These are phyloP conservation scores for Leucosporidium creatinivorum DNA, from an alignment of 768 basidiomycete genomes.

Conservation along the genomic window DNA sequence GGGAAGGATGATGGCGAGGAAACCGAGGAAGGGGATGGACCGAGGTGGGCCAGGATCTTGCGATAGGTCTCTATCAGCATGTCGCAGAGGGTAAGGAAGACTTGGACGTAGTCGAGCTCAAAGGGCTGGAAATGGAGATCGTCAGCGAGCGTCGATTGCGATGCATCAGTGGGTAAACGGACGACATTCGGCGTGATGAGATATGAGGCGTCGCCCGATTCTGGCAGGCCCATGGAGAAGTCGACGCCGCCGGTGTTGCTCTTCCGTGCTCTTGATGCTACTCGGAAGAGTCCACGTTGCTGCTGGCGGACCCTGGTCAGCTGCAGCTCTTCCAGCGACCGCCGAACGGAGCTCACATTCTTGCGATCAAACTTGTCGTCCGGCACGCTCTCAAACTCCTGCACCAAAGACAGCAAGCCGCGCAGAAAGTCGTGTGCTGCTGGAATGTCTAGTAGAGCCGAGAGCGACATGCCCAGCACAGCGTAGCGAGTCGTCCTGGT, in stretches of 20 bases:
- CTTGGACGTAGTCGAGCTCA: slow-evolving; percentile 79
- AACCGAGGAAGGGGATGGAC: slow-evolving; percentile 36
- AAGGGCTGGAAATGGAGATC: slow-evolving; percentile 59
- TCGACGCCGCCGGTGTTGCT: slow-evolving; percentile 1
- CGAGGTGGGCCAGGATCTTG: slow-evolving; percentile 73
- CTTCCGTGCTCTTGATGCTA: background rate
- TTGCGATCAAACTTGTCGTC: slow-evolving; percentile 33
- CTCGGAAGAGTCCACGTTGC: background rate
- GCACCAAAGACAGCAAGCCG: slow-evolving; percentile 48
- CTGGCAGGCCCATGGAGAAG: slow-evolving; percentile 16
- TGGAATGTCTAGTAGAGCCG: slow-evolving; percentile 69
- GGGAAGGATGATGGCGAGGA: slow-evolving; percentile 8
- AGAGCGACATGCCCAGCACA: slow-evolving; percentile 77
- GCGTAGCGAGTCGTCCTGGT: slow-evolving; percentile 71
- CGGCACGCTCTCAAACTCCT: slow-evolving; percentile 33
- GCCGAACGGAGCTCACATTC: slow-evolving; percentile 5
- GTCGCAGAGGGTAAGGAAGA: slow-evolving; percentile 77
- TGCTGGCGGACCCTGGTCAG: background rate
- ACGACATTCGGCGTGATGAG: slow-evolving; percentile 33
- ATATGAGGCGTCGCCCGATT: slow-evolving; percentile 28
- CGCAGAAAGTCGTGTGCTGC: slow-evolving; percentile 73
- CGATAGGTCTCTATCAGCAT: slow-evolving; percentile 83
- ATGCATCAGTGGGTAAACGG: background rate
- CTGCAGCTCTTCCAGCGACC: too few species aligned
- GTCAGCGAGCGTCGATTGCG: background rate